Evolutionary conservation across 2,329 filamentous ascomycete genomes (phyloP).

Genomic region (Celoporthe dispersa): DNA sequence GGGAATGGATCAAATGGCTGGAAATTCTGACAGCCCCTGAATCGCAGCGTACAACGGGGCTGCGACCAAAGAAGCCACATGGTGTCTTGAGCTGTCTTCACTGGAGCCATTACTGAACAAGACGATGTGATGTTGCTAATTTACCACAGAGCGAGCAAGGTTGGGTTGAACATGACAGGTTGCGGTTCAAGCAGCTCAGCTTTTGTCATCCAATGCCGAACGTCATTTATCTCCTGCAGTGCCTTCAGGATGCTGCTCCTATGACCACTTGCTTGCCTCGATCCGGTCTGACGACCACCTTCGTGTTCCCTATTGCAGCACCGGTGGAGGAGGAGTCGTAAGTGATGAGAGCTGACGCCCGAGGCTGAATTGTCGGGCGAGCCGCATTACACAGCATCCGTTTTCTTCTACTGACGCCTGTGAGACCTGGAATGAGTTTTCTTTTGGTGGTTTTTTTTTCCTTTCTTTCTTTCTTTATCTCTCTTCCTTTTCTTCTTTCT

Average conservation of each 20-base stretch:
- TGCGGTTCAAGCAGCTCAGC: slow-evolving; percentile 4
- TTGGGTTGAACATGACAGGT: slow-evolving; percentile 12
- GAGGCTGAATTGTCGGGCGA: slow-evolving; percentile 2
- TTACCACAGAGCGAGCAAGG: slow-evolving; percentile 13
- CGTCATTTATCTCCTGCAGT: neutral
- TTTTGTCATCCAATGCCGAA: neutral
- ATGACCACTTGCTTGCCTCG: slow-evolving; percentile 15
- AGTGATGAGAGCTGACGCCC: slow-evolving; percentile 6
- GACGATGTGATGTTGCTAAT: neutral
- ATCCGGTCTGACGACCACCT: slow-evolving; percentile 5
- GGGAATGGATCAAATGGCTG: slow-evolving; percentile 3
- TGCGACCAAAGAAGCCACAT: slow-evolving; percentile 7
- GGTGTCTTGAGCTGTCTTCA: neutral
- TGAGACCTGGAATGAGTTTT: slow-evolving; percentile 7
- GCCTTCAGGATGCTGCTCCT: slow-evolving; percentile 5
- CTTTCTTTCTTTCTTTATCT: neutral
- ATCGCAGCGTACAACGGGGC: neutral
- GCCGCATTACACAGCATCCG: slow-evolving; percentile 1
- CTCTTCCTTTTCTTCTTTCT: neutral
- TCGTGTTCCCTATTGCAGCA: slow-evolving; percentile 4
- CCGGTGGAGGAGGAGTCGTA: neutral
- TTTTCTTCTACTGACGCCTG: slow-evolving; percentile 16
- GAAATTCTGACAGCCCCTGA: neutral
- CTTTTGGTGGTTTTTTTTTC: too few species aligned
- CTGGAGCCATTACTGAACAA: neutral